Conservation (phyloP, 1,284 basidiomycete species). For the Fomes fomentarius region DNA sequence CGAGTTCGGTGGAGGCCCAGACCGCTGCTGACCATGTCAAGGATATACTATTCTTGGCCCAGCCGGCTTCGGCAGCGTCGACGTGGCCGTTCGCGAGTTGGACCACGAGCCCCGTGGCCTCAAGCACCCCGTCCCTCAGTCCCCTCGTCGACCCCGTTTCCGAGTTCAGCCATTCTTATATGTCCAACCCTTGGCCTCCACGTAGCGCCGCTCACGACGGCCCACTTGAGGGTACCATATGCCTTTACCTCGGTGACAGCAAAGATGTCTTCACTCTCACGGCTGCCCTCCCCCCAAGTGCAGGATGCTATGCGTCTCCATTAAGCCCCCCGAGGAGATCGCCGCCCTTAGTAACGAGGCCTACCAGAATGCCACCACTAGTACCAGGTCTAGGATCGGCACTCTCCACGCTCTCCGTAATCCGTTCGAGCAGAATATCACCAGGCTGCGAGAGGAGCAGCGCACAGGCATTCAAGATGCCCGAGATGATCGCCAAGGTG, state of each 20-base stretch:
- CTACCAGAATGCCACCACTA: no score
- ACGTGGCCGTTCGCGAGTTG: not conserved
- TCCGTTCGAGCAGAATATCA: not conserved
- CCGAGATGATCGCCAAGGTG: not conserved
- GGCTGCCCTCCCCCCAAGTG: no score
- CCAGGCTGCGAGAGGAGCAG: not conserved
- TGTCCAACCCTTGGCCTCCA: not conserved
- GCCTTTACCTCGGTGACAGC: not conserved
- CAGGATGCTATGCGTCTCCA: not conserved
- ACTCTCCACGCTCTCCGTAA: no score
- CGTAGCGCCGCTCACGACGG: no score
- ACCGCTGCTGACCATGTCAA: not conserved
- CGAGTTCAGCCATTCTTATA: not conserved
- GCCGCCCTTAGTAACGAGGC: no score
- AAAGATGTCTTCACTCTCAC: not conserved
- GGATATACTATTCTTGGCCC: not conserved
- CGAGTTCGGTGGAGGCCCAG: not conserved
- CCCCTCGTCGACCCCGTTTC: not conserved
- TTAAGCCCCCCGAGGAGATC: no score
- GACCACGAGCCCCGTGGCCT: not conserved
- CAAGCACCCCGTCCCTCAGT: not conserved
- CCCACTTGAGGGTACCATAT: no score
- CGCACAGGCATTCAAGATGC: not conserved
- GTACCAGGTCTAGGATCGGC: no score
- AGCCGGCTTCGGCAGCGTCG: not conserved